Percentiles rank a stretch among this genome's conserved stretches.
Evolutionary conservation across 2,329 filamentous ascomycete species (phyloP).

Genomic region (Pyrenophora seminiperda): DNA sequence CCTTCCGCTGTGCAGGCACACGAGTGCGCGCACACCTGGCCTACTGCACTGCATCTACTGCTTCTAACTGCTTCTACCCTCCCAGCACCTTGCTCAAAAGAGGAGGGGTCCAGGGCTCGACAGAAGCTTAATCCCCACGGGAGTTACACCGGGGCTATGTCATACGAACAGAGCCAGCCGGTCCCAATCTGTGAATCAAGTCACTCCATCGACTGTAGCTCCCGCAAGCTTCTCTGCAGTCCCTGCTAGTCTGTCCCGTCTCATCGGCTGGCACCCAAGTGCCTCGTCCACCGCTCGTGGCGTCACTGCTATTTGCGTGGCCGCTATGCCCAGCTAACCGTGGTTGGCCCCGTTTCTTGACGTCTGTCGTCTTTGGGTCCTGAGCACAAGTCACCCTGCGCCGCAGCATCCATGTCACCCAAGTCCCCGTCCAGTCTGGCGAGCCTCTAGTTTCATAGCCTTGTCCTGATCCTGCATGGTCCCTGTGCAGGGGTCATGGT

Average conservation of each 20-base stretch:
- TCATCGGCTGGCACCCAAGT: constrained; percentile 40
- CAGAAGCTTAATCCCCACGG: constrained; percentile 41
- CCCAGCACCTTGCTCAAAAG: constrained; percentile 14
- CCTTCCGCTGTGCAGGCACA: too few species aligned
- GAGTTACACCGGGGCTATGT: constrained; percentile 49
- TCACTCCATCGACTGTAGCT: constrained; percentile 43
- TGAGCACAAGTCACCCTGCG: constrained; percentile 47
- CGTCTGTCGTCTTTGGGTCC: constrained; percentile 37
- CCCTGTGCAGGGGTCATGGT: constrained; percentile 42
- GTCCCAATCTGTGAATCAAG: constrained; percentile 41
- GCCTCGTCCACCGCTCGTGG: constrained; percentile 39
- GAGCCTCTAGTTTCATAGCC: constrained; percentile 39
- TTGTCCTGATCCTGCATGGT: constrained; percentile 47
- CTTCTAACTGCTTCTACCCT: constrained; percentile 1
- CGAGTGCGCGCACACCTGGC: constrained; percentile 1
- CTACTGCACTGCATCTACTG: background rate
- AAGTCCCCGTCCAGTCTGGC: constrained; percentile 34
- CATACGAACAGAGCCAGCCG: constrained; percentile 46
- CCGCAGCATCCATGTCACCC: constrained; percentile 39
- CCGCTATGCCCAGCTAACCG: constrained; percentile 29
- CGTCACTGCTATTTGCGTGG: constrained; percentile 47
- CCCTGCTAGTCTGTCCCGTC: constrained; percentile 47
- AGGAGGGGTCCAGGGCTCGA: constrained; percentile 36
- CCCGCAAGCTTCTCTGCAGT: constrained; percentile 42
- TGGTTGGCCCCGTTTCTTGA: constrained; percentile 39